Conservation (phyloP, 1,139 yeast species). For the Blastobotrys raffinosifermentans region DNA sequence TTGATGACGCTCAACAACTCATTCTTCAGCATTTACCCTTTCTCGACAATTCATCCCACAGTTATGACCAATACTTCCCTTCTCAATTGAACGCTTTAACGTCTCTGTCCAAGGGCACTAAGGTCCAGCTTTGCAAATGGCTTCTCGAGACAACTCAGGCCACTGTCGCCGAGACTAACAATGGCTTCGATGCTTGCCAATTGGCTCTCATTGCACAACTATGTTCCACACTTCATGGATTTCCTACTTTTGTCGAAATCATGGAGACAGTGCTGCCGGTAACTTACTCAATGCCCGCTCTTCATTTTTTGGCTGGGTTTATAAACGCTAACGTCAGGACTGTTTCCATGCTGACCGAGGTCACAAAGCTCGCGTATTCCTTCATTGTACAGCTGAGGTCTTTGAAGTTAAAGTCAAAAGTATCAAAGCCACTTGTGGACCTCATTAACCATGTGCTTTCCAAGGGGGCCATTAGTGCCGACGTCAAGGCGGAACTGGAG, state of each 20-base stretch:
- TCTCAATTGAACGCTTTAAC: slow-evolving; percentile 7
- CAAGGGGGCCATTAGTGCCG: slow-evolving; percentile 14
- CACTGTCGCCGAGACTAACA: too few relatives aligned
- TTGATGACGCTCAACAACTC: too few relatives aligned
- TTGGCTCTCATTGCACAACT: slow-evolving; percentile 22
- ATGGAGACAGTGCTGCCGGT: slow-evolving; percentile 20
- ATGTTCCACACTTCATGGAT: slow-evolving; percentile 20
- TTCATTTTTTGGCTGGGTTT: slow-evolving; percentile 24
- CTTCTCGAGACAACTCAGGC: slow-evolving; percentile 10
- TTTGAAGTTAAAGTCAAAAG: slow-evolving; percentile 20
- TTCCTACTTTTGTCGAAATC: slow-evolving; percentile 19
- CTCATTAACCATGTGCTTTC: slow-evolving; percentile 19
- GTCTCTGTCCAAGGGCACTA: slow-evolving; percentile 14
- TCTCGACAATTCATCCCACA: too few relatives aligned
- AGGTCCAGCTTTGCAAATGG: slow-evolving; percentile 18
- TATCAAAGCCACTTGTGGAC: slow-evolving; percentile 26
- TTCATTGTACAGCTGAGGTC: slow-evolving; percentile 21
- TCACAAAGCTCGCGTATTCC: slow-evolving; percentile 20
- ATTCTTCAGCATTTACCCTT: too few relatives aligned
- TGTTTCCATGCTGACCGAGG: slow-evolving; percentile 24
- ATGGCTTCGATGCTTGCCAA: slow-evolving; percentile 16
- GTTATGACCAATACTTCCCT: too few relatives aligned
- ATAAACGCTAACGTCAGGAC: slow-evolving; percentile 19
- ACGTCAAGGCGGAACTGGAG: slow-evolving; percentile 21
- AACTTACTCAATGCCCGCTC: slow-evolving; percentile 16